phyloP scores from a whole-genome alignment of 805 yeast species.

The Candida anglica region DNA sequence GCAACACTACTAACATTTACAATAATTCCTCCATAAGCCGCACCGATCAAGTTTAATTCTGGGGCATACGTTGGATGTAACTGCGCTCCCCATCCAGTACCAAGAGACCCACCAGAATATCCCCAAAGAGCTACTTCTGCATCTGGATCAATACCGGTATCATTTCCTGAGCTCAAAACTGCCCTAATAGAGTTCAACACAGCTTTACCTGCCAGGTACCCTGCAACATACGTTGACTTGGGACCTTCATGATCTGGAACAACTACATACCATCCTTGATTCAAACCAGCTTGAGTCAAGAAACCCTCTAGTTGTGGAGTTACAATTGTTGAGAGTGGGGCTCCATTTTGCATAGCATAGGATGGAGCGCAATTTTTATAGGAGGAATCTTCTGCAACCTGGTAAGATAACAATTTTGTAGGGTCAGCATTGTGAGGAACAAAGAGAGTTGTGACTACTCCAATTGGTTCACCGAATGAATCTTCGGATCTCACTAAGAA shows the following conservation, averaged over 20 bases:
- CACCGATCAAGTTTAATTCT: slow-evolving; percentile 14
- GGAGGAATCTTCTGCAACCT: slow-evolving; percentile 17
- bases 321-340: slow-evolving; percentile 8
- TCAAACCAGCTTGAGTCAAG: slow-evolving; percentile 14
- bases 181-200: slow-evolving; percentile 29
- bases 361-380: slow-evolving; percentile 16
- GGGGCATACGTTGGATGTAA: slow-evolving; percentile 18
- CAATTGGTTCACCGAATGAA: slow-evolving; percentile 13
- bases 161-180: slow-evolving; percentile 10
- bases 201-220: slow-evolving; percentile 26
- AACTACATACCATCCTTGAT: slow-evolving; percentile 29
- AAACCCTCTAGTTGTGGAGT: slow-evolving; percentile 7
- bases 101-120: slow-evolving; percentile 37
- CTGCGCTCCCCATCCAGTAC: slow-evolving; percentile 35
- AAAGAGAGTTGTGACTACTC: slow-evolving; percentile 14
- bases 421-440: slow-evolving; percentile 21
- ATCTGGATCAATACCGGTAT: slow-evolving; percentile 15
- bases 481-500: slow-evolving; percentile 19
- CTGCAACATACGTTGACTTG: slow-evolving; percentile 26
- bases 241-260: slow-evolving; percentile 35
- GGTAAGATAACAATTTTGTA: slow-evolving; percentile 17
- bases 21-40: slow-evolving; percentile 28
- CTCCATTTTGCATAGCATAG: slow-evolving; percentile 13
- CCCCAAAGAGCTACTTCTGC: slow-evolving; percentile 29
- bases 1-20: slow-evolving; percentile 18